phyloP scores from a whole-genome alignment of 192 early-diverging fungal genomes.

The Dissophora ornata region DNA sequence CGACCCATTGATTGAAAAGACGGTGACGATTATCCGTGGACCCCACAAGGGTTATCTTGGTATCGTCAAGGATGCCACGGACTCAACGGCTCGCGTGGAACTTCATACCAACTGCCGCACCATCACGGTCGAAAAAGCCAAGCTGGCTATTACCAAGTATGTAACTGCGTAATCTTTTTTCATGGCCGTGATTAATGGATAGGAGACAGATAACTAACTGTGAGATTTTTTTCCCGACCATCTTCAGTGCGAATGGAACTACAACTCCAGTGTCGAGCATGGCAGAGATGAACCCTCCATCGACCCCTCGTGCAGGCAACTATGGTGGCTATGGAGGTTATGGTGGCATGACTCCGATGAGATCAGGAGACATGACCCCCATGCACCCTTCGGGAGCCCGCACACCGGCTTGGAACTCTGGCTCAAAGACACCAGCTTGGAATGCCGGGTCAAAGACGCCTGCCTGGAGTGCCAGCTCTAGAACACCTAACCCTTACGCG shows the following conservation, averaged over 20 bases:
- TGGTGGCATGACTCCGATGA: conserved; percentile 60
- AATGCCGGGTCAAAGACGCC: conserved; percentile 68
- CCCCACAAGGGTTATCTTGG: conserved; percentile 98
- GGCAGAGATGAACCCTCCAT: conserved; percentile 63
- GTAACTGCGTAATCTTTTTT: background rate
- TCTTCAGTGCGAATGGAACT: conserved; percentile 42
- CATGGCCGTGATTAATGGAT: background rate
- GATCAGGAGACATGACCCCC: conserved; percentile 48
- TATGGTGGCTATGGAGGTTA: conserved; percentile 68
- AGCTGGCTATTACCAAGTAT: conserved; percentile 75
- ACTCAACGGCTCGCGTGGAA: conserved; percentile 83
- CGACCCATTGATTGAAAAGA: conserved; percentile 74
- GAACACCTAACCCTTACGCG: conserved; percentile 65
- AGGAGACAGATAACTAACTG: background rate
- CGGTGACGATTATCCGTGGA: conserved; percentile 86
- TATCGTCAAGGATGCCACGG: conserved; percentile 89
- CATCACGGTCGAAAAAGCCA: conserved; percentile 82
- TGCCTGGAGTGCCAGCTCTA: conserved; percentile 40
- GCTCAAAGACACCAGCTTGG: conserved; percentile 67
- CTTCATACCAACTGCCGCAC: conserved; percentile 90
- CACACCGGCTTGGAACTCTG: conserved; percentile 78
- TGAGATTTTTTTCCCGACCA: background rate
- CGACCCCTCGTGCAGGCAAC: conserved; percentile 64
- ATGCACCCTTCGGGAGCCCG: conserved; percentile 56
- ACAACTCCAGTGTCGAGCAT: conserved; percentile 51